phyloP scores from a whole-genome alignment of 805 yeast species.

The Blastobotrys muscicola region DNA sequence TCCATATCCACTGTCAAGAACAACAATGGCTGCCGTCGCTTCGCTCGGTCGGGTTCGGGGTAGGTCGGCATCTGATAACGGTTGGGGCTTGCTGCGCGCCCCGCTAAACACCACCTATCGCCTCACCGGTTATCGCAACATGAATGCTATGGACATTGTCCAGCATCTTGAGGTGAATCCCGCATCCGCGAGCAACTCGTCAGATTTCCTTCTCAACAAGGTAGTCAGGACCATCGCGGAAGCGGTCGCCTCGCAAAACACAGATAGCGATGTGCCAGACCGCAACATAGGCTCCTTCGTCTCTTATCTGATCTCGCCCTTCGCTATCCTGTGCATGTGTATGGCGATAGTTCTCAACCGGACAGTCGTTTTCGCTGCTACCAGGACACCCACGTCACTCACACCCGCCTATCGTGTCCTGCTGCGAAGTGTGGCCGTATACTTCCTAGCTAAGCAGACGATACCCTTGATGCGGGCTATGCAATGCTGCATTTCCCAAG shows the following conservation, averaged over 20 bases:
- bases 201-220: conserved; percentile 11
- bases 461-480: conserved; percentile 30
- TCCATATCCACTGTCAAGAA: too few species aligned
- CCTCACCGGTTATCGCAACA: too few species aligned
- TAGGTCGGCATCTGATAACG: too few species aligned
- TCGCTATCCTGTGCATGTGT: conserved; percentile 37
- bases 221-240: conserved; percentile 7
- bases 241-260: conserved; percentile 7
- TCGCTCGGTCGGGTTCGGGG: too few species aligned
- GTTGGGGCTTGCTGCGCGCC: too few species aligned
- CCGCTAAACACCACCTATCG: too few species aligned
- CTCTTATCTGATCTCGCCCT: conserved; percentile 23
- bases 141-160: too few species aligned
- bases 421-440: conserved; percentile 33
- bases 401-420: conserved; percentile 27
- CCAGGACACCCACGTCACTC: conserved; percentile 33
- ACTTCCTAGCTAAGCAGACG: conserved; percentile 27
- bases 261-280: conserved; percentile 9
- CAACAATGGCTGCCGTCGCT: too few species aligned
- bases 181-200: neutral
- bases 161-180: neutral
- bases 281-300: conserved; percentile 9
- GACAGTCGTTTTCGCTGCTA: conserved; percentile 47
- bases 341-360: conserved; percentile 52
- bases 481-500: conserved; percentile 20